A percentile compares a stretch with the other conserved stretches of the same genome.
These are phyloP conservation scores for Apiotrichum siamense DNA, from an alignment of 1,284 basidiomycete genomes.

Conservation along the genomic window DNA sequence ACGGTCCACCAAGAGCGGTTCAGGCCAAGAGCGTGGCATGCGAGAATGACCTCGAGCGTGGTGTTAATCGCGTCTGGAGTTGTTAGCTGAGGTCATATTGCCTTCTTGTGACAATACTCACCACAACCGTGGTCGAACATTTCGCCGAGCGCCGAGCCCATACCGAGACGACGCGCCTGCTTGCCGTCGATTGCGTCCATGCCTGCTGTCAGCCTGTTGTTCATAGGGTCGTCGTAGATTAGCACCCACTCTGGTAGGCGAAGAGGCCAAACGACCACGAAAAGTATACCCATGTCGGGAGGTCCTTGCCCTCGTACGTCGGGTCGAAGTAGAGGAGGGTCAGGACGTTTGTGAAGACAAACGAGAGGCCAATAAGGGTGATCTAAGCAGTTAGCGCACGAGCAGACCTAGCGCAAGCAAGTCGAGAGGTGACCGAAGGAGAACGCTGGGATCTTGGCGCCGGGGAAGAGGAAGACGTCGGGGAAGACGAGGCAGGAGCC, in stretches of 20 bases:
- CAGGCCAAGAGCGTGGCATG: slow-evolving; percentile 78
- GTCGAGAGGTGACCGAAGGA: too few relatives aligned
- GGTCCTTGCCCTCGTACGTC: slow-evolving; percentile 59
- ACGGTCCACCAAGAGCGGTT: slow-evolving; percentile 96
- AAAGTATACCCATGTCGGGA: slow-evolving; percentile 78
- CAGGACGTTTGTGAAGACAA: slow-evolving; percentile 77
- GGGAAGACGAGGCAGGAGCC: too few relatives aligned
- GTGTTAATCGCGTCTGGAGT: slow-evolving; percentile 78
- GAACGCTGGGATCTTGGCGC: too few relatives aligned
- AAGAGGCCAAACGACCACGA: slow-evolving; percentile 88
- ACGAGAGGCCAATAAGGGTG: slow-evolving; percentile 70
- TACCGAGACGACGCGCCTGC: slow-evolving; percentile 88
- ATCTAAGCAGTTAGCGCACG: slow-evolving; percentile 57
- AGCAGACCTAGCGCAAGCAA: too few relatives aligned
- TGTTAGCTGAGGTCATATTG: slow-evolving; percentile 28
- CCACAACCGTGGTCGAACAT: slow-evolving; percentile 78
- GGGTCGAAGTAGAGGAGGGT: slow-evolving; percentile 80
- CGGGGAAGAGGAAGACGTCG: too few relatives aligned
- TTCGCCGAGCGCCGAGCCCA: slow-evolving; percentile 92
- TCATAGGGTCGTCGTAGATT: slow-evolving; percentile 26
- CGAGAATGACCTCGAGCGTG: slow-evolving; percentile 81
- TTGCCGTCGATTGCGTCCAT: slow-evolving; percentile 60
- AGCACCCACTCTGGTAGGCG: slow-evolving; percentile 80
- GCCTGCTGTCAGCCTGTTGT: slow-evolving; percentile 49
- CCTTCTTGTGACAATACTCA: slow-evolving; percentile 17